Percentiles rank a stretch among this genome's conserved stretches.
Evolutionary conservation across 2,329 filamentous ascomycete genomes (phyloP).

Genomic region (Arthrobotrys conoides): DNA sequence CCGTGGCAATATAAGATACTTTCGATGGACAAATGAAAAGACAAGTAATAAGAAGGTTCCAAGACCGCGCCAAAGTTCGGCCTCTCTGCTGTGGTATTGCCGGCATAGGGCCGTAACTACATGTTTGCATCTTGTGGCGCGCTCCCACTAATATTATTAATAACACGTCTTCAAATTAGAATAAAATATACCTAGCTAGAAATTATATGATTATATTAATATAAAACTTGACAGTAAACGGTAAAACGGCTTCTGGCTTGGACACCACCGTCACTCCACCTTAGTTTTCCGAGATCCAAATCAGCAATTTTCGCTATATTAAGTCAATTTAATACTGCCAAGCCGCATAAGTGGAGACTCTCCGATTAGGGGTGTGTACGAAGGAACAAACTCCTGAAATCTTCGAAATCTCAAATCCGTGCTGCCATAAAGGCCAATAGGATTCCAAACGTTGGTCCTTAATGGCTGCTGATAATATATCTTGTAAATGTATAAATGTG

Average conservation of each 20-base stretch:
- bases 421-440: background rate
- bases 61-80: background rate
- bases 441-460: background rate
- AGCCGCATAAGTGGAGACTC: slow-evolving; percentile 44
- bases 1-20: background rate
- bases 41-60: background rate
- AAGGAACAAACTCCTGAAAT: slow-evolving; percentile 25
- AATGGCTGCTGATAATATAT: background rate
- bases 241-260: slow-evolving; percentile 40
- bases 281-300: slow-evolving; percentile 53
- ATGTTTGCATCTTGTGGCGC: background rate
- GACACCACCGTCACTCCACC: slow-evolving; percentile 55
- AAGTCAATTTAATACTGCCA: slow-evolving; percentile 47
- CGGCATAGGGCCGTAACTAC: slow-evolving; percentile 7
- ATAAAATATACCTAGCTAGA: background rate
- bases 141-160: background rate
- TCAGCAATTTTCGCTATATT: slow-evolving; percentile 24
- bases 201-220: background rate
- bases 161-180: background rate
- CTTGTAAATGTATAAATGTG: slow-evolving; percentile 19
- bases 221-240: slow-evolving; percentile 42
- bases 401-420: slow-evolving; percentile 6
- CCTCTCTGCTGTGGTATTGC: background rate
- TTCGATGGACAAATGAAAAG: background rate
- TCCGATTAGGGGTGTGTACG: slow-evolving; percentile 19